phyloP scores from a whole-genome alignment of 169 alveolate species.

The Eimeria tenella region DNA sequence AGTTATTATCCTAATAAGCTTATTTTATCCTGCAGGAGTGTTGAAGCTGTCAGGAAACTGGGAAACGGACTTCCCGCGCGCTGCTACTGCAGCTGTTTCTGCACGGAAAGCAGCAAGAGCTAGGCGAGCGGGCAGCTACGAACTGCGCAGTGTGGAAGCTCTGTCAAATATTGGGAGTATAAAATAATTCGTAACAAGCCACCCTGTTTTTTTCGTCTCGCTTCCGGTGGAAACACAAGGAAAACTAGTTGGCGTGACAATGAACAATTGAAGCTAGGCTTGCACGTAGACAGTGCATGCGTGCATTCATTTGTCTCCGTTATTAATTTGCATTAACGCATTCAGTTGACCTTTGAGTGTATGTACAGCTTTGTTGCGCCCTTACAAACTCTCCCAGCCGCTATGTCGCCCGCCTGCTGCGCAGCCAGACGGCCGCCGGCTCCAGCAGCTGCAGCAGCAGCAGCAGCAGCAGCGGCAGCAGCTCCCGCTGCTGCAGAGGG shows the following conservation, averaged over 20 bases:
- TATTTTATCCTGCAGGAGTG: no score
- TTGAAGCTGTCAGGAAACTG: no score
- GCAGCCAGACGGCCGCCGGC: no score
- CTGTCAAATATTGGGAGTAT: not conserved
- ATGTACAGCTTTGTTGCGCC: not conserved
- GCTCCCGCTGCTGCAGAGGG: no score
- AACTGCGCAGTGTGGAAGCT: not conserved
- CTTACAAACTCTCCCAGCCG: not conserved
- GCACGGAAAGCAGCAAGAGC: not conserved
- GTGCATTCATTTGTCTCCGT: not conserved
- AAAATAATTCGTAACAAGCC: constrained; percentile 56
- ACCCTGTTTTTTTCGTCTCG: not conserved
- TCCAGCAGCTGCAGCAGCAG: no score
- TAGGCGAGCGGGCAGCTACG: not conserved
- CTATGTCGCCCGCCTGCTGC: no score
- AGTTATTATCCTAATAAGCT: no score
- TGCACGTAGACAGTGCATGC: not conserved
- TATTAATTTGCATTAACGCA: not conserved
- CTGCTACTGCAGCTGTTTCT: not conserved
- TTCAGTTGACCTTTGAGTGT: not conserved
- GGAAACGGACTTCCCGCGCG: no score
- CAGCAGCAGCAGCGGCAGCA: no score
- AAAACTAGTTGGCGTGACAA: constrained; percentile 51
- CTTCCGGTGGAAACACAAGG: constrained; percentile 1
- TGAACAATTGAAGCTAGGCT: not conserved